Evolutionary conservation across 352 stramenopile genomes (phyloP), one percentile per base, ranked within the genome.

Genomic region (Pythium phragmiticola): DNA sequence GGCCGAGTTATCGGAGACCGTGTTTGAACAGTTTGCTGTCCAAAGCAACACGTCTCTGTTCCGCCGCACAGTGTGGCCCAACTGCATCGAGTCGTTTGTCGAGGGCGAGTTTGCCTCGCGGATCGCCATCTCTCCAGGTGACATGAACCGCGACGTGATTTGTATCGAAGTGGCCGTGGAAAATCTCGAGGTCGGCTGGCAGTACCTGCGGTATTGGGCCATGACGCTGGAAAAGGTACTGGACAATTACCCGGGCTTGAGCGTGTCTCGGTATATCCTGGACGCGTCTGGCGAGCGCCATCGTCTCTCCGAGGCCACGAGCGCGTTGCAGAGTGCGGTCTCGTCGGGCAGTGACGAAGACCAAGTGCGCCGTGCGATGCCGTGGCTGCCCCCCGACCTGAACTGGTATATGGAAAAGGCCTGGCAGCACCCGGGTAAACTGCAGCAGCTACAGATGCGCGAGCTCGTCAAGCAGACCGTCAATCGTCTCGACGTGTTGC

Each of bases 11-110:
- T 51, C 52, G 2, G 61, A 68, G 33, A 63, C 55, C 0, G 34
- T 68, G 3, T 72, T 68, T 33, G 60, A 72, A 19, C 59, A 72
- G 30, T 63, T 72, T 30, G 66, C 60, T 0, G 66, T 72, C 41
- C 48, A 68, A 46, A 72, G 60, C 19, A 63, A 68, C 33, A 60
- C 60, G 3, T 41, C 53, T 2, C 39, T 66, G 14, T 68, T 66
- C 28, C 23, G 52, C 4, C 59, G 60, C 13, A 42, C 54, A 2
- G 41, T 68, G 0, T 62, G 60, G 54, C 34, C 17, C 14, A 62
- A 63, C 46, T 63, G 56, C 26, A 67, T 72, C 49, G 65, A 72
- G 43, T 65, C 58, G 30, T 60, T 57, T 9, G 37, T 57, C 17
- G 41, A 60, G 19, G 59, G 43, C 36, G 42, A 72, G 16, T 70